These are phyloP conservation scores for Gnaphalium uliginosum DNA, from an alignment of 129 eudicot genomes.

Conservation along the genomic window DNA sequence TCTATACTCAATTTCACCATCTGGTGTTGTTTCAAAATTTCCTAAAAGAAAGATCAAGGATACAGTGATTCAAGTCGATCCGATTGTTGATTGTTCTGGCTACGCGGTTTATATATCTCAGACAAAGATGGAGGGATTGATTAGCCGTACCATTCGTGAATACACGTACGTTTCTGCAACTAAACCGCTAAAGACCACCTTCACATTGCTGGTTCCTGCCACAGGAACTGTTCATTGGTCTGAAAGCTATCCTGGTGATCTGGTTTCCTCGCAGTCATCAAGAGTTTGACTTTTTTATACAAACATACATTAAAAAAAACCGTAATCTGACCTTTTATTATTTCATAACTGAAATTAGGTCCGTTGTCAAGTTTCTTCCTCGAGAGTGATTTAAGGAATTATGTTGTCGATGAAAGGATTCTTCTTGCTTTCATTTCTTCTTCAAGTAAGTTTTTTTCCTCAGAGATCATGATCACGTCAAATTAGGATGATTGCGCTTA, in stretches of 20 bases:
- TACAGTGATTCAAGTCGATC: constrained; percentile 61
- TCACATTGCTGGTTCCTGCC: constrained; percentile 69
- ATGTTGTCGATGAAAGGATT: constrained; percentile 62
- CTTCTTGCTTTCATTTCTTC: constrained; percentile 71
- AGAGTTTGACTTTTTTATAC: constrained; percentile 18
- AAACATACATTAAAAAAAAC: neutral
- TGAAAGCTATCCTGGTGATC: constrained; percentile 76
- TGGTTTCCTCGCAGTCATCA: constrained; percentile 22
- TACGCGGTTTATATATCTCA: constrained; percentile 74
- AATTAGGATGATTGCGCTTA: constrained; percentile 32
- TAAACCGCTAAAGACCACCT: constrained; percentile 50
- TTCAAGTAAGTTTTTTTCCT: constrained; percentile 55
- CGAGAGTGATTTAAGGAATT: constrained; percentile 58
- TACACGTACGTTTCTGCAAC: constrained; percentile 60
- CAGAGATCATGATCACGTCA: neutral
- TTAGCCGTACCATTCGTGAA: constrained; percentile 44
- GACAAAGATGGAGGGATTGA: constrained; percentile 65
- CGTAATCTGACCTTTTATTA: constrained; percentile 14
- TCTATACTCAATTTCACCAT: constrained; percentile 83
- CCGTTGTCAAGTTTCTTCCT: constrained; percentile 40
- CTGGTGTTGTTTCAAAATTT: constrained; percentile 60
- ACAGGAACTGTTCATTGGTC: constrained; percentile 73
- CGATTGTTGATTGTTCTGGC: constrained; percentile 88
- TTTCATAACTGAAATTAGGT: constrained; percentile 41
- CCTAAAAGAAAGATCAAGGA: constrained; percentile 38